Base-by-base conservation (phyloP, 345 rosid genomes). In the Brassica rapa region DNA sequence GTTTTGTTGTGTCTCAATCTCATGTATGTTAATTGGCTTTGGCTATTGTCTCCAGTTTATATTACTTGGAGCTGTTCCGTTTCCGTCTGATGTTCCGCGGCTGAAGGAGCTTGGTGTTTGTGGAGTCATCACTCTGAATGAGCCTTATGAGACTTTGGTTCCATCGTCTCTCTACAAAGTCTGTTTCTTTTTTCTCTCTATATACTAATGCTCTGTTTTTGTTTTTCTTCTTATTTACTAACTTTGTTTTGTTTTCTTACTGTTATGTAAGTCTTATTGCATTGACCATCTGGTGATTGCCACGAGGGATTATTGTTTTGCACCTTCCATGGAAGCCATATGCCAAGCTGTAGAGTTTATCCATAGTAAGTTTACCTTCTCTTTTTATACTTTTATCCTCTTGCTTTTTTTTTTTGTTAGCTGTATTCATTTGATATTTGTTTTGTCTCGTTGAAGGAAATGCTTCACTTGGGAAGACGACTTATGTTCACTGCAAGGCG, bases 301-400 rank as follows among this genome's bases (percentile, higher is more conserved):
- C 68, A 95, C 99, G 21, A 88, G 97, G 79, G 99, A 95, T 79
- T 95, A 95, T 83, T 95, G 89, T 81, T 95, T 95, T 89, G 99
- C 98, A 61, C 99, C 99, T 29, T 88, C 94, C 14, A 75, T 93
- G 83, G 81, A 76, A 79, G 90, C 90, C 43, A 88, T 91, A 76
- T 87, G 88, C 83, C 93, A 77, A 80, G 99, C 99, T 57, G 94
- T 93, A 56, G 92, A 87, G 30, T 95, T 95, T 68, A 90, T 95
- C 67, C 91, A 85, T 64, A 63, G 99, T 94, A 80, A 83, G 90
- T 72, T 10, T 63, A 63, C 56, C 33, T 68, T 63, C 61, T 68
- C 65, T 55, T 16, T 80, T 29, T 25, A 8, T 53, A 73, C 51
- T 1, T n/a, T n/a, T n/a, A n/a, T n/a, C n/a, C n/a, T n/a, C n/a